A percentile compares a stretch with the other conserved stretches of the same genome.
These are phyloP conservation scores for Psilocybe tampanensis DNA, from an alignment of 768 basidiomycete genomes.

Conservation along the genomic window DNA sequence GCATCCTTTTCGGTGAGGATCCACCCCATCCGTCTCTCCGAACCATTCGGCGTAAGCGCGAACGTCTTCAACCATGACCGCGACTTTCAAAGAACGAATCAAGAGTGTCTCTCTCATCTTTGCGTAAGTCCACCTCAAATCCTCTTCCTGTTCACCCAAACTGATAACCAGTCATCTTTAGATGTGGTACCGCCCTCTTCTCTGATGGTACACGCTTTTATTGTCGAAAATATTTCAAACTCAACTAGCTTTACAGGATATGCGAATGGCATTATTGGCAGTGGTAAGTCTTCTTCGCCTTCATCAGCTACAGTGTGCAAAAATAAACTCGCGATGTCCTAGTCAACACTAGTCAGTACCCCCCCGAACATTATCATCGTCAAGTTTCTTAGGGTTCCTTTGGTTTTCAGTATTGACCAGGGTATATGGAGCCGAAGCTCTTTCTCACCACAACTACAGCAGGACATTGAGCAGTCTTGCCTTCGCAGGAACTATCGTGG, in stretches of 20 bases:
- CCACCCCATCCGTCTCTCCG: slow-evolving; percentile 10
- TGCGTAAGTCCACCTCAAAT: slow-evolving; percentile 52
- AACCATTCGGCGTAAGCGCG: slow-evolving; percentile 1
- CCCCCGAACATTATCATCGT: neutral
- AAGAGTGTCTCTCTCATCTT: slow-evolving; percentile 80
- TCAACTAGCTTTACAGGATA: slow-evolving; percentile 52
- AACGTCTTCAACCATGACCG: slow-evolving; percentile 16
- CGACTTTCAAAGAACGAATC: slow-evolving; percentile 37
- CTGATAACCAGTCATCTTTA: slow-evolving; percentile 24
- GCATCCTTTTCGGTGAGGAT: slow-evolving; percentile 2
- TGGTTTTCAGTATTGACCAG: slow-evolving; percentile 60
- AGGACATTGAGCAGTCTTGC: slow-evolving; percentile 66
- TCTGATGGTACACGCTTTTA: slow-evolving; percentile 63
- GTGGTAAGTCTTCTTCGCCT: slow-evolving; percentile 49
- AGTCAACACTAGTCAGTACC: slow-evolving; percentile 69
- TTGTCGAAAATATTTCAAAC: neutral
- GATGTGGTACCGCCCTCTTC: slow-evolving; percentile 87
- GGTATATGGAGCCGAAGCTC: slow-evolving; percentile 62
- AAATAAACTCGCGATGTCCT: neutral
- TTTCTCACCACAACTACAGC: slow-evolving; percentile 59
- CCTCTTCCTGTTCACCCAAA: neutral
- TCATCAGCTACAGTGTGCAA: neutral
- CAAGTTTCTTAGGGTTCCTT: neutral
- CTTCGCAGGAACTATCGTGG: slow-evolving; percentile 87
- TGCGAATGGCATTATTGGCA: slow-evolving; percentile 79